phyloP scores from a whole-genome alignment of 306 rosid genomes.

The Casuarina cunninghamiana region DNA sequence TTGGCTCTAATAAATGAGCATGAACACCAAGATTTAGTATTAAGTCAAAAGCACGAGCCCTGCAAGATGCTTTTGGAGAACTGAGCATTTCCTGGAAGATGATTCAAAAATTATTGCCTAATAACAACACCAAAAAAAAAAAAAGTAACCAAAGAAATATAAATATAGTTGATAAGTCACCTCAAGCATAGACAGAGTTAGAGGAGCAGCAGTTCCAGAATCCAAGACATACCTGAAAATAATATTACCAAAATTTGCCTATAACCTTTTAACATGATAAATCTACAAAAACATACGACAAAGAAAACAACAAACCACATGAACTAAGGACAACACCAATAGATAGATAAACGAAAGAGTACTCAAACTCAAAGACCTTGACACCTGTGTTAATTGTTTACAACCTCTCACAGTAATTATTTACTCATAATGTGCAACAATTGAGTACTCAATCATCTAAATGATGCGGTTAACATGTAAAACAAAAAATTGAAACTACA shows the following conservation, averaged over 20 bases:
- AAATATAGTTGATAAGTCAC: constrained; percentile 46
- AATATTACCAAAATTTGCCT: constrained; percentile 18
- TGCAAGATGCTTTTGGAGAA: constrained; percentile 75
- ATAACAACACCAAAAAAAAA: constrained; percentile 13
- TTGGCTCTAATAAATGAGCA: constrained; percentile 93
- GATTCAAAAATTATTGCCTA: constrained; percentile 24
- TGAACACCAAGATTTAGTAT: constrained; percentile 98
- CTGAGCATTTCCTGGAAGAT: constrained; percentile 84
- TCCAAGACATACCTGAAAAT: constrained; percentile 86
- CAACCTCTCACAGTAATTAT: not conserved
- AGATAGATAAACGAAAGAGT: constrained; percentile 11
- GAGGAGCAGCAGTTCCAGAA: constrained; percentile 93
- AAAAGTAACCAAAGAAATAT: not conserved
- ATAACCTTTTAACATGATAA: constrained; percentile 26
- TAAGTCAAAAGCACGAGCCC: constrained; percentile 95
- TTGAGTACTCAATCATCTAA: not conserved
- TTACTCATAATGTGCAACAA: not conserved
- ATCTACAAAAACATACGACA: constrained; percentile 18
- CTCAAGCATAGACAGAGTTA: constrained; percentile 96
- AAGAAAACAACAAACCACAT: constrained; percentile 7
- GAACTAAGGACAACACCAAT: constrained; percentile 27
- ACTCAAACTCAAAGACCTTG: constrained; percentile 11
- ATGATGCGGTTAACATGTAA: not conserved
- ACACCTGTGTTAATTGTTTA: constrained; percentile 1
- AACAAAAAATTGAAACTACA: not conserved